Conservation (phyloP, 495 filamentous ascomycete genomes). For the Neurospora sublineolata region DNA sequence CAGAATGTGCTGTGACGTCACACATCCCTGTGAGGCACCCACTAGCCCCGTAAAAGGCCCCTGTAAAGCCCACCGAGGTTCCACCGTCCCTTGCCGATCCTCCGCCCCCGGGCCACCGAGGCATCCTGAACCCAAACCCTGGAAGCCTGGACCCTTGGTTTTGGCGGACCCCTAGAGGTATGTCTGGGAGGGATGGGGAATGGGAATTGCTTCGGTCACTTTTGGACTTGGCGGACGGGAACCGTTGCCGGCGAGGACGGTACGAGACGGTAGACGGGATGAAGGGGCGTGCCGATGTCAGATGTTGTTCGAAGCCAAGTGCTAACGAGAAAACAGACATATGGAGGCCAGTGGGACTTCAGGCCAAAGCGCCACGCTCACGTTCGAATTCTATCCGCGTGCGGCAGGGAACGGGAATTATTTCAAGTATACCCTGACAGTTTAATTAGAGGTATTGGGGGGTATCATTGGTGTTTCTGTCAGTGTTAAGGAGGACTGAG, state of each 20-base stretch:
- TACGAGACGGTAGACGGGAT: neutral
- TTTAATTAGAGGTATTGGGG: constrained; percentile 11
- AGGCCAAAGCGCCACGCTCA: constrained; percentile 35
- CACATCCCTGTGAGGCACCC: neutral
- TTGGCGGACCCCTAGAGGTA: neutral
- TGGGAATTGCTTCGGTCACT: neutral
- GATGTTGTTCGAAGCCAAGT: neutral
- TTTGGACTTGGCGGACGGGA: neutral
- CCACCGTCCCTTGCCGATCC: neutral
- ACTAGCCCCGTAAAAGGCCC: neutral
- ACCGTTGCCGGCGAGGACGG: neutral
- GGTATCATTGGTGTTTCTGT: neutral
- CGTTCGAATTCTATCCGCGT: constrained; percentile 42
- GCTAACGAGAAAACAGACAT: constrained; percentile 21
- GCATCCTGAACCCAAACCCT: neutral
- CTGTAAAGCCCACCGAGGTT: neutral
- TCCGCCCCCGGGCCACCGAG: neutral
- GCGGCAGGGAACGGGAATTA: constrained; percentile 25
- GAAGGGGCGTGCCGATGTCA: neutral
- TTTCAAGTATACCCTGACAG: constrained; percentile 37
- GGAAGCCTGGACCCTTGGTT: neutral
- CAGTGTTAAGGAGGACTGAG: neutral
- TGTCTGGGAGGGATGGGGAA: neutral
- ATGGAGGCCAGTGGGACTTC: constrained; percentile 39
- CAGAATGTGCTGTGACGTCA: neutral